Evolutionary conservation across 139 green algal genomes (phyloP).

Genomic region (Closterium sp.): DNA sequence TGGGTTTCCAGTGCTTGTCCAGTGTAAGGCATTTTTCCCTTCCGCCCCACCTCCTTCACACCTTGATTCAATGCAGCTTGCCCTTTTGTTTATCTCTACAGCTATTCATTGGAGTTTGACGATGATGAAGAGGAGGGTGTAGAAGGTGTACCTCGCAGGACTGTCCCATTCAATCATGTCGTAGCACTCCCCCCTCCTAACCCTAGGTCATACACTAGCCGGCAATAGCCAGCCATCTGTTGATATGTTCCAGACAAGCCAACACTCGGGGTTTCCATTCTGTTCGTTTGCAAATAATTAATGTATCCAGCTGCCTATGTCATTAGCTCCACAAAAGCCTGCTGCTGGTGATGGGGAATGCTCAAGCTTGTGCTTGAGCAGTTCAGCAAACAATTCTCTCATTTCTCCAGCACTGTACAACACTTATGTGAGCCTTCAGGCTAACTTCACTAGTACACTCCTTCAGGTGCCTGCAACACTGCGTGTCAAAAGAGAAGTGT

Average conservation of each 20-base stretch:
- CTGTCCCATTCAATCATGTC: slow-evolving; percentile 48
- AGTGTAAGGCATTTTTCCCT: too few species aligned
- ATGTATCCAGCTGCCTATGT: too few species aligned
- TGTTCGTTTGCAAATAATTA: too few species aligned
- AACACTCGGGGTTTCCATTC: too few species aligned
- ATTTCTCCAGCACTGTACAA: neutral
- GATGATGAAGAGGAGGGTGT: slow-evolving; percentile 54
- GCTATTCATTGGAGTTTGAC: slow-evolving; percentile 52
- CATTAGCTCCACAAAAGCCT: neutral
- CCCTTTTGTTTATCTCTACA: neutral
- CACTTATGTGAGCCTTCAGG: neutral
- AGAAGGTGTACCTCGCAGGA: slow-evolving; percentile 40
- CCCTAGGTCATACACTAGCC: neutral
- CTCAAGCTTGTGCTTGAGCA: too few species aligned
- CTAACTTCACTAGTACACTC: too few species aligned
- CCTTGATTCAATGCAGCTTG: too few species aligned
- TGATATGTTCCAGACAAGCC: too few species aligned
- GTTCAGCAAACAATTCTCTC: neutral
- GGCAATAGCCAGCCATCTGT: too few species aligned
- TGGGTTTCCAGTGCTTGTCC: too few species aligned
- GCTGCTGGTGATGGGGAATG: neutral
- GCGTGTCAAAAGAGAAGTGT: neutral
- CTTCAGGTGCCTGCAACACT: neutral
- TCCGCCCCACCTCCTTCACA: too few species aligned
- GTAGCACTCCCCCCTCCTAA: slow-evolving; percentile 1